These are phyloP conservation scores for Tylopilus vinaceipallidus DNA, from an alignment of 768 basidiomycete genomes.

Conservation along the genomic window DNA sequence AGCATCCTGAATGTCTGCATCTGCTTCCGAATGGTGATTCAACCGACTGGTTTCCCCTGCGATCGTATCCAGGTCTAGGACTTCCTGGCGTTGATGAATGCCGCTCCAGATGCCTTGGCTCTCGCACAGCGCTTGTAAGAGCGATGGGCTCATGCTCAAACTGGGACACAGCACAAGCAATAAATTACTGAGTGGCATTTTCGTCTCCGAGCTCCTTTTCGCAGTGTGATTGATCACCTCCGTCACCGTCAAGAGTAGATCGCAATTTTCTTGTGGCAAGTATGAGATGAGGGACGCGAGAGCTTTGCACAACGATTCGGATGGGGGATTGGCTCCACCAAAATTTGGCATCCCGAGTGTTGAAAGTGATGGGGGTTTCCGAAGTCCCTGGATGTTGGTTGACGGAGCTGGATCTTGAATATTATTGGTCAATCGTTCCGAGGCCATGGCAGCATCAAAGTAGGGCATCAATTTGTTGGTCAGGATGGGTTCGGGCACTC, in stretches of 20 bases:
- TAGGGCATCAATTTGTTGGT: constrained; percentile 67
- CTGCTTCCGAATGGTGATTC: neutral
- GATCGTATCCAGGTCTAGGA: constrained; percentile 1
- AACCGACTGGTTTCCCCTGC: neutral
- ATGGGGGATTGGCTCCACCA: constrained; percentile 58
- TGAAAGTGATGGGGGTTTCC: constrained; percentile 78
- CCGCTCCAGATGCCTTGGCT: constrained; percentile 63
- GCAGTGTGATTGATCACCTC: constrained; percentile 80
- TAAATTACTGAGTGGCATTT: constrained; percentile 91
- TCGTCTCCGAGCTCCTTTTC: constrained; percentile 64
- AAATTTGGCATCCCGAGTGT: constrained; percentile 75
- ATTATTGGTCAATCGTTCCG: constrained; percentile 42
- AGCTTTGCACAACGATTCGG: constrained; percentile 52
- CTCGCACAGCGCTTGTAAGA: constrained; percentile 74
- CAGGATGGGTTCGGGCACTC: constrained; percentile 86
- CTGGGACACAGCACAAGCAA: constrained; percentile 87
- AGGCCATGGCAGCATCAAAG: constrained; percentile 75
- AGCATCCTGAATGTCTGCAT: neutral
- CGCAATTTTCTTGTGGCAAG: constrained; percentile 78
- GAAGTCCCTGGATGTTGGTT: constrained; percentile 42
- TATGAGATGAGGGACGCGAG: constrained; percentile 62
- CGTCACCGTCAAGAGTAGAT: constrained; percentile 78
- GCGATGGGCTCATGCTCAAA: constrained; percentile 71
- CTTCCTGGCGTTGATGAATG: constrained; percentile 7
- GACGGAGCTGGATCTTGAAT: constrained; percentile 32